Percentiles rank a stretch among this genome's conserved stretches.
These are phyloP conservation scores for sunflower (Helianthus annuus) DNA, from an alignment of 129 eudicot species.

Conservation along the genomic window DNA sequence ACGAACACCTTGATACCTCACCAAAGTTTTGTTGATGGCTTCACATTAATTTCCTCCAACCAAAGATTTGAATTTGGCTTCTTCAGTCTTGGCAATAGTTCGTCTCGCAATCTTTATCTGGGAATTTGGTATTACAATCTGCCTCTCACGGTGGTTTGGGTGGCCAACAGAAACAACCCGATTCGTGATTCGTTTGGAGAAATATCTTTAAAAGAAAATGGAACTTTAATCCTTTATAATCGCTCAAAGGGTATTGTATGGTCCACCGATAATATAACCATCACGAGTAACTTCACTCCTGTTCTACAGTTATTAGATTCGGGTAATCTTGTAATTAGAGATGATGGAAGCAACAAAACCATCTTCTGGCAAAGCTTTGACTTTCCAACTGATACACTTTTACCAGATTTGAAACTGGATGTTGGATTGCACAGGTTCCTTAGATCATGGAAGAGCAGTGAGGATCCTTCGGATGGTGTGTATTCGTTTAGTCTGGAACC, in stretches of 20 bases:
- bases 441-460: slow-evolving; percentile 46
- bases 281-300: slow-evolving; percentile 1
- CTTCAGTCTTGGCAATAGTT: slow-evolving; percentile 37
- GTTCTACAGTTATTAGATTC: slow-evolving; percentile 39
- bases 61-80: slow-evolving; percentile 49
- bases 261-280: slow-evolving; percentile 23
- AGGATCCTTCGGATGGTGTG: slow-evolving; percentile 46
- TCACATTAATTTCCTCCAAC: slow-evolving; percentile 40
- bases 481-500: slow-evolving; percentile 38
- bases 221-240: slow-evolving; percentile 23
- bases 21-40: slow-evolving; percentile 34
- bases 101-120: slow-evolving; percentile 26
- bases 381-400: slow-evolving; percentile 42
- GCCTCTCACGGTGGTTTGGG: slow-evolving; percentile 53
- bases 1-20: slow-evolving; percentile 31
- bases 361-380: slow-evolving; percentile 43
- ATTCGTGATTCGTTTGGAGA: slow-evolving; percentile 26
- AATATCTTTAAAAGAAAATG: slow-evolving; percentile 24
- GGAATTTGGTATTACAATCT: slow-evolving; percentile 48
- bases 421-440: slow-evolving; percentile 28
- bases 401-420: slow-evolving; percentile 38
- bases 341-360: slow-evolving; percentile 19
- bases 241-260: slow-evolving; percentile 24
- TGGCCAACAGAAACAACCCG: slow-evolving; percentile 51
- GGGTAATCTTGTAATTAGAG: slow-evolving; percentile 53